Conservation (phyloP, 208 protist genomes). For the Leishmania amazonensis region DNA sequence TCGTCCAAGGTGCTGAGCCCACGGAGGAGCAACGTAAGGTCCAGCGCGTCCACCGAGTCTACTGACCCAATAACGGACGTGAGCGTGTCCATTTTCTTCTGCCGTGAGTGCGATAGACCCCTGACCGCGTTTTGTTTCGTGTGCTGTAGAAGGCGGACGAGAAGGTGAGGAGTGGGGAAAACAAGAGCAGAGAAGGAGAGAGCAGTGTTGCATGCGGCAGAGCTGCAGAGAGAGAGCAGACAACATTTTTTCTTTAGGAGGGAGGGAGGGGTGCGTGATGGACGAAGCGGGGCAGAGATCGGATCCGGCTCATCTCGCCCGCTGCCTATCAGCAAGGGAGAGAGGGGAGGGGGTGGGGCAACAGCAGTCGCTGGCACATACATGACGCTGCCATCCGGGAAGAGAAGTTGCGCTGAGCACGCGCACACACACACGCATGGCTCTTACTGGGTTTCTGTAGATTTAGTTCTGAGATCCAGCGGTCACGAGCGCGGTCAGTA, state of each 20-base stretch:
- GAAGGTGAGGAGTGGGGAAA: background rate
- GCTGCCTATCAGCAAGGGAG: background rate
- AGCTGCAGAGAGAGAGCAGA: background rate
- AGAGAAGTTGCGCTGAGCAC: background rate
- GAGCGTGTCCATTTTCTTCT: constrained; percentile 21
- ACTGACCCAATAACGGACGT: constrained; percentile 11
- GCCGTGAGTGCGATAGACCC: background rate
- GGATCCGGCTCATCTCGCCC: background rate
- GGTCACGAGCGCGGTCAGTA: background rate
- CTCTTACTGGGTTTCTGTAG: background rate
- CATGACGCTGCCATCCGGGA: background rate
- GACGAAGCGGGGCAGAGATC: background rate
- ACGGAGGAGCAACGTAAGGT: constrained; percentile 17
- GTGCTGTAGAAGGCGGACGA: background rate
- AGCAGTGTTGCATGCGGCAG: background rate
- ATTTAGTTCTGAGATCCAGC: background rate
- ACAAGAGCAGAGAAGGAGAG: background rate
- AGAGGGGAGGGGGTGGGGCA: background rate
- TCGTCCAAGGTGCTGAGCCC: constrained; percentile 18
- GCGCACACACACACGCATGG: background rate
- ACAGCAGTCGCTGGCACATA: background rate
- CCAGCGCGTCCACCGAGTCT: constrained; percentile 15
- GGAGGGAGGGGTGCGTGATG: background rate
- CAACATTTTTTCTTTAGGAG: background rate
- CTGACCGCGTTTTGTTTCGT: background rate